Conservation (phyloP, 2,329 filamentous ascomycete genomes). For the Xylaria arbuscula region DNA sequence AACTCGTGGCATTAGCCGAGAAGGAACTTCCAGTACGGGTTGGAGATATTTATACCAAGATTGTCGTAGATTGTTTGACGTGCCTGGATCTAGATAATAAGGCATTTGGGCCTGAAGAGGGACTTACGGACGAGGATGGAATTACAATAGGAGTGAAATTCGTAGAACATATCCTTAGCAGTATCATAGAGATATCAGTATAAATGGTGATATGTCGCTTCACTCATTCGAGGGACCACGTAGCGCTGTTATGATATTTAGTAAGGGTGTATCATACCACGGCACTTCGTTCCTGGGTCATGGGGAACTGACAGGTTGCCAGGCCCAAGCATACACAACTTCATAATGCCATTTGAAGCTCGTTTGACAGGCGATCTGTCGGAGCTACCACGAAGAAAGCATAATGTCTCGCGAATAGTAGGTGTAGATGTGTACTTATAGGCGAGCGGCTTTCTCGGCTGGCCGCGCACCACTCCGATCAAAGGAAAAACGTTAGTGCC, state of each 20-base stretch:
- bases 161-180: slow-evolving; percentile 17
- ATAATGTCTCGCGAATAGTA: too few species aligned
- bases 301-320: neutral
- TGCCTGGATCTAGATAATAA: slow-evolving; percentile 22
- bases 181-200: slow-evolving; percentile 1
- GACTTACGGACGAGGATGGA: slow-evolving; percentile 19
- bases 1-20: slow-evolving; percentile 19
- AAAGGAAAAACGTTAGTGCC: neutral
- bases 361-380: too few species aligned
- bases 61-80: slow-evolving; percentile 18
- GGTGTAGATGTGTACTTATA: too few species aligned
- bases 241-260: neutral
- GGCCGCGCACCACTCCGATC: too few species aligned
- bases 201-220: neutral
- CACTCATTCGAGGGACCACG: neutral
- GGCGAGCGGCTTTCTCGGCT: too few species aligned
- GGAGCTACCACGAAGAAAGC: too few species aligned
- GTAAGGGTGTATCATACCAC: neutral
- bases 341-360: too few species aligned
- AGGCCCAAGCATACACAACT: neutral
- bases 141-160: slow-evolving; percentile 24
- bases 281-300: neutral
- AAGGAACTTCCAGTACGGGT: slow-evolving; percentile 19
- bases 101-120: slow-evolving; percentile 1
- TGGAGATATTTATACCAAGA: slow-evolving; percentile 24